Evolutionary conservation across 2,329 filamentous ascomycete genomes (phyloP), one percentile per base, ranked within the genome.

Genomic region (Alternaria ethzedia): DNA sequence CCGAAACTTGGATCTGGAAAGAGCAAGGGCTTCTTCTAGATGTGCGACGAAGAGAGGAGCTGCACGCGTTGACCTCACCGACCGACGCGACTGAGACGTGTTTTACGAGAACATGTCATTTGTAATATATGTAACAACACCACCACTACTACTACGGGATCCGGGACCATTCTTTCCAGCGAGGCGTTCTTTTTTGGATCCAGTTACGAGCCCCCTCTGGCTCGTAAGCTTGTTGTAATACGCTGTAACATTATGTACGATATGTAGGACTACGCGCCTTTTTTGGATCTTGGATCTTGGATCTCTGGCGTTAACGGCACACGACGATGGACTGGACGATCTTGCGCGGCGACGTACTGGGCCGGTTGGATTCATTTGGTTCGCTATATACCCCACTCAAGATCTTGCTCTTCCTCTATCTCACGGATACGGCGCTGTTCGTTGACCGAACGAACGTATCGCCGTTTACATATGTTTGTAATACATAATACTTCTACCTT

Each of bases 351-450:
- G 49, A 47, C 52, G 20, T 52, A 52, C 28, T 52, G 49, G 20
- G 49, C 28, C 49, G 49, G 28, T 52, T 41, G 21, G 49, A 41
- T 52, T 41, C 45, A 26, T 43, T 52, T 36, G 56, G 56, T 49
- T 63, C 50, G 44, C 51, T 30, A 49, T 63, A 63, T 63, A 63
- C 60, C 60, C 60, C 56, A 63, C 60, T 63, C 60, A 50, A 46
- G 60, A 54, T 54, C 25, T 41, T 49, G 47, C 30, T 17, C 11
- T 15, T 58, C 23, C 3, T 59, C 17, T 9, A 49, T 15, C 13
- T 55, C 44, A 49, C 41, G 12, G 36, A 59, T 17, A 41, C 23
- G 43, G 30, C 20, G 12, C 13, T 36, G 56, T 61, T 52, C 47
- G 54, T 58, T 23, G 46, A 57, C 12, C 47, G 47, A 51, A 58